Evolutionary conservation across 2,329 filamentous ascomycete genomes (phyloP).

Genomic region (Karstenula rhodostoma): DNA sequence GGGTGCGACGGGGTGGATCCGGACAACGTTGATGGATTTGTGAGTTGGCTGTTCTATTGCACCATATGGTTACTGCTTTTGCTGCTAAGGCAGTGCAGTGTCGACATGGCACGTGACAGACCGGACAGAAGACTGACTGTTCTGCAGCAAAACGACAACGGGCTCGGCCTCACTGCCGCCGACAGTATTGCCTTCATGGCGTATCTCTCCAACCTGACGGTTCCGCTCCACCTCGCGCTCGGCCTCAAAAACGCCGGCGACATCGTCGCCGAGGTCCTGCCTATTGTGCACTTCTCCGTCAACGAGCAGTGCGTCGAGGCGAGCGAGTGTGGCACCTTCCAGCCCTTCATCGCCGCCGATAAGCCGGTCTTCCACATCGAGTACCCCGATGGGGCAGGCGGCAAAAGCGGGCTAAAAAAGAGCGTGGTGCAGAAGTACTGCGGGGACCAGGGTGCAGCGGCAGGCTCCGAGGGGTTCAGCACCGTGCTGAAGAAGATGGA

Average conservation of each 20-base stretch:
- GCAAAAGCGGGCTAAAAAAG: constrained; percentile 43
- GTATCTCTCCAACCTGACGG: constrained; percentile 66
- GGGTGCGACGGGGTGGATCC: constrained; percentile 75
- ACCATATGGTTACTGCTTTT: background rate
- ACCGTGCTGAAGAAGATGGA: constrained; percentile 72
- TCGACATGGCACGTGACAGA: background rate
- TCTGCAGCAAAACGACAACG: constrained; percentile 64
- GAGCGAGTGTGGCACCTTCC: constrained; percentile 66
- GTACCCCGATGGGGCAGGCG: constrained; percentile 64
- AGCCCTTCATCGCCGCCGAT: constrained; percentile 63
- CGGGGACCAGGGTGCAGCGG: constrained; percentile 41
- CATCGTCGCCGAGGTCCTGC: constrained; percentile 63
- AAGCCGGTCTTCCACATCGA: constrained; percentile 80
- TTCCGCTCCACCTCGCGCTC: constrained; percentile 63
- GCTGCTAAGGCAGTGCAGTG: background rate
- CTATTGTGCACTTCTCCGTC: constrained; percentile 69
- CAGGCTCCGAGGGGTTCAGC: constrained; percentile 63
- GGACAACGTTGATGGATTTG: constrained; percentile 74
- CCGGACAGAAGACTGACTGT: constrained; percentile 7
- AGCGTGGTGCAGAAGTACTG: constrained; percentile 52
- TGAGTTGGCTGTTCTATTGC: constrained; percentile 37
- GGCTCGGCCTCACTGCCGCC: constrained; percentile 63
- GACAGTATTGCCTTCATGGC: constrained; percentile 67
- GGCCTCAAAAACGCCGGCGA: constrained; percentile 74
- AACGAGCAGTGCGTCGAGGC: constrained; percentile 74